Percentiles rank a stretch among this genome's conserved stretches.
Conservation (phyloP, 306 rosid genomes). For the Ormosia emarginata region DNA sequence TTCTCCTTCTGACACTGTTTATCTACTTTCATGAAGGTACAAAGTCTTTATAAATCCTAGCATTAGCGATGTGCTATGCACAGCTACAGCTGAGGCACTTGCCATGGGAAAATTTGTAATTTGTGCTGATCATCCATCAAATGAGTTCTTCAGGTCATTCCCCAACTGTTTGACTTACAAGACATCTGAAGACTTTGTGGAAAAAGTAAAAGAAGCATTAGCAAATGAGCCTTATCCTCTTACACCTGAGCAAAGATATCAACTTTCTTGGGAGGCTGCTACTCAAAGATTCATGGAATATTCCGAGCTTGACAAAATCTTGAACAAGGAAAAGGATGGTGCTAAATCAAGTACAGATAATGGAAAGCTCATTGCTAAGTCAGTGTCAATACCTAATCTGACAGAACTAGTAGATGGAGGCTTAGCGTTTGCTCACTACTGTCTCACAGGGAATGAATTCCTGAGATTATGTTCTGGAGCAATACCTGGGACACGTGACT, state of each 20-base stretch:
- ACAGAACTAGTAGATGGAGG: slow-evolving; percentile 75
- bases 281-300: slow-evolving; percentile 86
- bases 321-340: slow-evolving; percentile 39
- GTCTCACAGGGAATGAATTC: slow-evolving; percentile 85
- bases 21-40: slow-evolving; percentile 63
- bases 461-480: slow-evolving; percentile 88
- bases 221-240: slow-evolving; percentile 83
- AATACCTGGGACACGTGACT: slow-evolving; percentile 85
- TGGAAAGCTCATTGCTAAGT: slow-evolving; percentile 36
- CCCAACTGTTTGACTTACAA: slow-evolving; percentile 89
- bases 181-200: slow-evolving; percentile 81
- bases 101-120: slow-evolving; percentile 98
- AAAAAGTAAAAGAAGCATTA: slow-evolving; percentile 87
- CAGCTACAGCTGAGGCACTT: slow-evolving; percentile 99
- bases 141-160: slow-evolving; percentile 84
- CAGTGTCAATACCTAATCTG: slow-evolving; percentile 61
- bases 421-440: slow-evolving; percentile 90
- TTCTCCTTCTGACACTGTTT: slow-evolving; percentile 1
- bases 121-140: slow-evolving; percentile 95
- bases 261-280: slow-evolving; percentile 99
- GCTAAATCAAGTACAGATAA: slow-evolving; percentile 23
- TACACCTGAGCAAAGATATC: slow-evolving; percentile 78
- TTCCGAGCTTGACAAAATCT: slow-evolving; percentile 71
- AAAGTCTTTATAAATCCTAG: slow-evolving; percentile 97
- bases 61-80: slow-evolving; percentile 89